Percentiles rank a stretch among this genome's conserved stretches.
Evolutionary conservation across 495 filamentous ascomycete species (phyloP).

Genomic region (Xylona heveae): DNA sequence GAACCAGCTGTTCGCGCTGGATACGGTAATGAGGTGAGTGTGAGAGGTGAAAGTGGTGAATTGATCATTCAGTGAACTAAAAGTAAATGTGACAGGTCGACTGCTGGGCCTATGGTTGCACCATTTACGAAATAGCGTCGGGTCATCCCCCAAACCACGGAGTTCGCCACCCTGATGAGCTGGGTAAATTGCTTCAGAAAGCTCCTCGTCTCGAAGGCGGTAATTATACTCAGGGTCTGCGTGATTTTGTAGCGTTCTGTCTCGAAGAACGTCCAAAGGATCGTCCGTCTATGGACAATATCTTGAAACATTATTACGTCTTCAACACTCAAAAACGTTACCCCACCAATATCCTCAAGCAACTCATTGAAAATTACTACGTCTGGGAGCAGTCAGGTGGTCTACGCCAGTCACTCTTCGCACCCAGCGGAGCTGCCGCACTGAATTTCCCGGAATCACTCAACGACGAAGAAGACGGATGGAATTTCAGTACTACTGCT

Average conservation of each 20-base stretch:
- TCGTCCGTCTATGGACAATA: conserved; percentile 47
- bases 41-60: conserved; percentile 27
- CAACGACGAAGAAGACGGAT: conserved; percentile 43
- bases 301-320: conserved; percentile 44
- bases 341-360: conserved; percentile 43
- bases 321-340: conserved; percentile 39
- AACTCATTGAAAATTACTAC: conserved; percentile 64
- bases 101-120: conserved; percentile 89
- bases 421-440: conserved; percentile 48
- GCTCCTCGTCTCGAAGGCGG: conserved; percentile 38
- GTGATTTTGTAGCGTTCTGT: conserved; percentile 58
- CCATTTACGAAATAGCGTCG: conserved; percentile 78
- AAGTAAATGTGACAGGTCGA: conserved; percentile 35
- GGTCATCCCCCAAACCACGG: conserved; percentile 52
- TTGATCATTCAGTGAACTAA: background rate
- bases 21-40: conserved; percentile 36
- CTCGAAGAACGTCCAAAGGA: conserved; percentile 51
- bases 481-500: conserved; percentile 83
- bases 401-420: conserved; percentile 63
- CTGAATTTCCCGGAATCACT: conserved; percentile 20
- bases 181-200: conserved; percentile 6
- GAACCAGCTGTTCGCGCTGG: conserved; percentile 20
- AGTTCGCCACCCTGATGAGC: conserved; percentile 10
- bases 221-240: conserved; percentile 51
- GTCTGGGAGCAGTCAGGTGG: conserved; percentile 74